Evolutionary conservation across 257 asterid species (phyloP).

Genomic region (Rubia yunnanensis): DNA sequence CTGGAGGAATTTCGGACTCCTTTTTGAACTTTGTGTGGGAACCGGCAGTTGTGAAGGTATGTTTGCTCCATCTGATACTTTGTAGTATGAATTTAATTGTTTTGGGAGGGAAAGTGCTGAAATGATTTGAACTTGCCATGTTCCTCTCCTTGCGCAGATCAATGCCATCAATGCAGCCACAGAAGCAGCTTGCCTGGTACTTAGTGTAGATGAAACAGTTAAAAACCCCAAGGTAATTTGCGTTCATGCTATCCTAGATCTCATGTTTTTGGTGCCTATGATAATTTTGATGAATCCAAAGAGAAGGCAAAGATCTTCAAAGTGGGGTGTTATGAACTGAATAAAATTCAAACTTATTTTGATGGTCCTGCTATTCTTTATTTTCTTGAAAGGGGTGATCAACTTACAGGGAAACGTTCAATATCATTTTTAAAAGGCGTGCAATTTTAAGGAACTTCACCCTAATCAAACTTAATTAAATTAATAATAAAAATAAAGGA

Average conservation of each 20-base stretch:
- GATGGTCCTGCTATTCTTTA: too few species aligned
- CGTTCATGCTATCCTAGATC: background rate
- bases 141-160: slow-evolving; percentile 31
- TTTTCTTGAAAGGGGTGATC: background rate
- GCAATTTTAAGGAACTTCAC: background rate
- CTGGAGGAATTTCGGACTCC: slow-evolving; percentile 63
- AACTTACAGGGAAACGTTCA: background rate
- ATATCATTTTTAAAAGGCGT: background rate
- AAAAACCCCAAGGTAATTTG: slow-evolving; percentile 73
- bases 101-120: background rate
- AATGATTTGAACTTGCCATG: background rate
- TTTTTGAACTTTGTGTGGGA: slow-evolving; percentile 84
- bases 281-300: background rate
- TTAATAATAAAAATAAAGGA: too few species aligned
- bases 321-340: too few species aligned
- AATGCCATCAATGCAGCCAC: slow-evolving; percentile 92
- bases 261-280: background rate
- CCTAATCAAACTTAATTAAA: background rate
- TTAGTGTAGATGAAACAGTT: slow-evolving; percentile 82
- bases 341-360: too few species aligned
- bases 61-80: background rate
- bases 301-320: too few species aligned
- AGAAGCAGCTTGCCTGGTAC: slow-evolving; percentile 81
- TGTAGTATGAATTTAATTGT: background rate
- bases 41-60: slow-evolving; percentile 81